Percentiles rank a stretch among this genome's conserved stretches.
Evolutionary conservation across 768 basidiomycete genomes (phyloP).

Genomic region (Xanthoconium stramineum): DNA sequence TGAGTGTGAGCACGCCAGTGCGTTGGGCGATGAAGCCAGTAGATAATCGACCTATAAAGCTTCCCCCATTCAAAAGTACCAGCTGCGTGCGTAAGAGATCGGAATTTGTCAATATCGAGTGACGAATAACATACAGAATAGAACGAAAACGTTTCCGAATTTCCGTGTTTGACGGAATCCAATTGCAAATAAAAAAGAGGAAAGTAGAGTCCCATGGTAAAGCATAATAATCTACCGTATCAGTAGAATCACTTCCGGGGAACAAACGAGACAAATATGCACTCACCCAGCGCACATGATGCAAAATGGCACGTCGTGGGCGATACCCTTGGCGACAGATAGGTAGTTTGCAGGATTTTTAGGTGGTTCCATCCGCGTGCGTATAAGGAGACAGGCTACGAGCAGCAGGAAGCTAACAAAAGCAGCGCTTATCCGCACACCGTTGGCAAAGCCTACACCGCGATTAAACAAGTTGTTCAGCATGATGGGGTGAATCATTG

Average conservation of each 20-base stretch:
- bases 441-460: conserved; percentile 38
- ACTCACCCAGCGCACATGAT: conserved; percentile 22
- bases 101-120: background rate
- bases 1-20: conserved; percentile 43
- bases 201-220: conserved; percentile 41
- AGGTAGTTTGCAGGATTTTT: conserved; percentile 14
- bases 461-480: conserved; percentile 28
- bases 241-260: background rate
- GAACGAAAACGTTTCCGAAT: conserved; percentile 48
- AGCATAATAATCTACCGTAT: conserved; percentile 18
- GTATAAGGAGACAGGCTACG: conserved; percentile 30
- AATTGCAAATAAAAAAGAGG: conserved; percentile 59
- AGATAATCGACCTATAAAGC: conserved; percentile 49
- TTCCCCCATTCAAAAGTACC: conserved; percentile 50
- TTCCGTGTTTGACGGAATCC: conserved; percentile 46
- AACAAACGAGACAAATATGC: background rate
- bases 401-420: conserved; percentile 38
- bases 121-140: conserved; percentile 40
- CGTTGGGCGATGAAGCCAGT: conserved; percentile 41
- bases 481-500: conserved; percentile 27
- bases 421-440: conserved; percentile 48
- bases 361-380: conserved; percentile 39
- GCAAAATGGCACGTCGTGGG: conserved; percentile 17
- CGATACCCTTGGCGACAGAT: conserved; percentile 11
- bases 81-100: conserved; percentile 31